Evolutionary conservation across 2,329 filamentous ascomycete genomes (phyloP), one percentile per base, ranked within the genome.

Genomic region (Chrysoporthe austroafricana): DNA sequence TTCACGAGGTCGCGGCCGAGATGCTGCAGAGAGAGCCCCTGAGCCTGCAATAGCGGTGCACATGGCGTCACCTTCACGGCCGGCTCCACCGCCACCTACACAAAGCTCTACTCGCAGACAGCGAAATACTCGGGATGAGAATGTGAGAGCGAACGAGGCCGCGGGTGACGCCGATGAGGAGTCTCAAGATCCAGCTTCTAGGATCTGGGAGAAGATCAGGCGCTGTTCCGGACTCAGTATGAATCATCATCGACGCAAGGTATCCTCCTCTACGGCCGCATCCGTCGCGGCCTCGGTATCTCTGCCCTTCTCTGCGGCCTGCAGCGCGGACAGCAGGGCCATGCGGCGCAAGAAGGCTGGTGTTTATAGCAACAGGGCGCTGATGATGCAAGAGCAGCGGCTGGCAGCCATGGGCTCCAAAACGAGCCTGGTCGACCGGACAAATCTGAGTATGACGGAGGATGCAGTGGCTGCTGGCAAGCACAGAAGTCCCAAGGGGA

Each of bases 1-100:
- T 56, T 39, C 56, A 58, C 44, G 42, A 32, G 34, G 54, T 18
- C 56, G 54, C 21, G 34, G 54, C 4, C 44, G 44, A 83, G 62
- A 18, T 13, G 34, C 36, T 43, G 16, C 9, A 11, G 13, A 39
- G n/a, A 43, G 44, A 32, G 54, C 34, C 11, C 5, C 42, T 9
- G 56, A 59, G 42, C 44, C 59, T 32, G 16, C 14, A 8, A 48
- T 32, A 11, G 26, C 43, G 46, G 48, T 59, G 34, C 43, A 50
- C 18, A 50, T 59, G n/a, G 46, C 21, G 4, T 50, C 63, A 13
- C 63, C 63, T 16, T 39, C 63, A 42, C 63, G 54, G 32, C 56
- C 63, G 5, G 56, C 63, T n/a, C 54, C 63, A 8, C 54, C 56
- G 4, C 63, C 63, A 5, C 63, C 44, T 1, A 14, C 36, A 14